Base-by-base conservation (phyloP, 805 yeast genomes). In the Kluyveromyces aestuarii region DNA sequence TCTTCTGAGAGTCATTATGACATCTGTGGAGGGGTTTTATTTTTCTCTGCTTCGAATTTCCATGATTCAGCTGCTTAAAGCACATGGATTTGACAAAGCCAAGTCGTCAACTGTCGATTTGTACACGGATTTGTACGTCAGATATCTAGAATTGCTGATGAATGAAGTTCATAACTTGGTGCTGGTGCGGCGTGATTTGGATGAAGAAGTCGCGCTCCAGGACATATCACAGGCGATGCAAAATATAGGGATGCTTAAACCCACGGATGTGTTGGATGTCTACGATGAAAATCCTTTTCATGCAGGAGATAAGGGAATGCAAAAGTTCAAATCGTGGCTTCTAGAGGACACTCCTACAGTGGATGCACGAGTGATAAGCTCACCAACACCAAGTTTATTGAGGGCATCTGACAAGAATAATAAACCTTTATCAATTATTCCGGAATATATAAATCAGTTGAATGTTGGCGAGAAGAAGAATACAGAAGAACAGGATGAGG, bases 31-130 rank as follows among this genome's bases (percentile, higher is more conserved):
- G 41, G 75, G 73, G 38, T 75, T 79, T 61, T 71, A 70, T 55
- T 75, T 71, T 52, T 65, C 75, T 8, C 60, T 77, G 16, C 64
- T 76, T 33, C 64, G 81, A 37, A 66, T 79, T 41, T 70, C 81
- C 0, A 70, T 76, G 52, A 69, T 77, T 44, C 84, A 79, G 61
- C 62, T 72, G 49, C 73, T 91, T 46, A 80, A 87, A 52, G 80
- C 93, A 0, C 77, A 81, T 30, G 99, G 99, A 0, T 87, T 89
- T 58, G 96, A 87, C 52, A 75, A 81, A 56, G 81, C 90, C 53
- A 73, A 81, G 46, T 86, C 91, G 8, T 72, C 79, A 8, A 77
- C 84, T 1, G 71, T 91, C 9, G 90, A 88, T 59, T 74, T 81
- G 2, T 55, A 89, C n/a, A 82, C 95, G 0, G 96, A 89, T 58